Percentiles rank a stretch among this genome's conserved stretches.
Evolutionary conservation across 306 rosid species (phyloP).

Genomic region (Cicer cuneatum): DNA sequence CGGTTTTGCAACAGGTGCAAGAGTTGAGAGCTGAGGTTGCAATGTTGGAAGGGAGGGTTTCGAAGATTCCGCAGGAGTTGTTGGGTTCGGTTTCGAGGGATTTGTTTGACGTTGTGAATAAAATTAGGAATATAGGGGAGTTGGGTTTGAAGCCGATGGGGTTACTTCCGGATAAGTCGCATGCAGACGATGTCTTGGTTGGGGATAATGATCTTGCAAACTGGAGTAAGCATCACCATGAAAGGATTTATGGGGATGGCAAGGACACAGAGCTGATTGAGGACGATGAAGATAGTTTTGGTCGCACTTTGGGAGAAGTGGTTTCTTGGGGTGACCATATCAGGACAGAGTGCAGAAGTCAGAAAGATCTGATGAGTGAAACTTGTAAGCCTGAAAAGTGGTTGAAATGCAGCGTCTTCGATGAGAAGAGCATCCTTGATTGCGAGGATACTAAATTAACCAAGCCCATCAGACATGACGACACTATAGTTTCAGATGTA

Average conservation of each 20-base stretch:
- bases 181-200: constrained; percentile 75
- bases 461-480: constrained; percentile 89
- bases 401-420: constrained; percentile 88
- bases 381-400: constrained; percentile 94
- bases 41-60: constrained; percentile 73
- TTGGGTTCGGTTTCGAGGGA: constrained; percentile 80
- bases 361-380: constrained; percentile 75
- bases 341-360: constrained; percentile 74
- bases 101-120: constrained; percentile 74
- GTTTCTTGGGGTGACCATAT: constrained; percentile 98
- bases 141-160: constrained; percentile 66
- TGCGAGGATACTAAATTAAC: constrained; percentile 91
- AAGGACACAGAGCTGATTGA: constrained; percentile 93
- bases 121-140: constrained; percentile 76
- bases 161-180: constrained; percentile 69
- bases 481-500: constrained; percentile 78
- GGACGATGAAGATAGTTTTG: constrained; percentile 94
- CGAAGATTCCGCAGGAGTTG: constrained; percentile 67
- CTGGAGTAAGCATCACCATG: constrained; percentile 88
- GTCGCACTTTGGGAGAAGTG: constrained; percentile 79
- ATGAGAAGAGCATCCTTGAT: constrained; percentile 89
- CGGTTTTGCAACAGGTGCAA: constrained; percentile 88
- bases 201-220: constrained; percentile 96
- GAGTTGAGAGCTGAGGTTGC: constrained; percentile 85
- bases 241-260: constrained; percentile 74